Evolutionary conservation across 805 yeast genomes (phyloP).

Genomic region (Ogataea pignaliae): DNA sequence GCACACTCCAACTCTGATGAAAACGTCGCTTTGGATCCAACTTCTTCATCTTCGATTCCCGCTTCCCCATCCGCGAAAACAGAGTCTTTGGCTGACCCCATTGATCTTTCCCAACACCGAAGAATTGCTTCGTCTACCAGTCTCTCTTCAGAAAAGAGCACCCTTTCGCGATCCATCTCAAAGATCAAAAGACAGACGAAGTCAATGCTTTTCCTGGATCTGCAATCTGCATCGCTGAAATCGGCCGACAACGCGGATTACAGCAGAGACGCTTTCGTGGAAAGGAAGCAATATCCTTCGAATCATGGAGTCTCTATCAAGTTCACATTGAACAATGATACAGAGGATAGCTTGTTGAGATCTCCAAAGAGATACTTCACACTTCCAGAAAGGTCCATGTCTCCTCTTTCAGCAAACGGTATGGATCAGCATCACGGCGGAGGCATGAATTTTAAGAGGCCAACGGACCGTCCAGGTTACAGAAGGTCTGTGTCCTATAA

Average conservation of each 20-base stretch:
- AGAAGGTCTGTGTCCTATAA: conserved; percentile 18
- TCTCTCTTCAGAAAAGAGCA: neutral
- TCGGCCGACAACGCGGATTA: neutral
- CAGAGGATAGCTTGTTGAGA: neutral
- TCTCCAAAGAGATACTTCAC: neutral
- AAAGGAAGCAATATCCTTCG: neutral
- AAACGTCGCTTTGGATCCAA: neutral
- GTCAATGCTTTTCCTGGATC: neutral
- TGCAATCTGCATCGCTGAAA: neutral
- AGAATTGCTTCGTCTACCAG: neutral
- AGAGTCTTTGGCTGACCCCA: neutral
- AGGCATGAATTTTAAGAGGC: too few relatives aligned
- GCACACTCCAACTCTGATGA: neutral
- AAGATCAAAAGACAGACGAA: neutral
- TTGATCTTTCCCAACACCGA: neutral
- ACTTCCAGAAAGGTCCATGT: neutral
- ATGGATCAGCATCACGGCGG: too few relatives aligned
- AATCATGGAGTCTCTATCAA: neutral
- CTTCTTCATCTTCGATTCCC: neutral
- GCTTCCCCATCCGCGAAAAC: neutral
- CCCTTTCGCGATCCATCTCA: neutral
- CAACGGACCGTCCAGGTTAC: conserved; percentile 11
- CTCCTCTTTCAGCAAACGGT: neutral
- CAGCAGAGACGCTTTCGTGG: neutral
- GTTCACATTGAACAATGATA: neutral